These are phyloP conservation scores for Canavalia gladiata DNA, from an alignment of 306 rosid genomes.

Conservation along the genomic window DNA sequence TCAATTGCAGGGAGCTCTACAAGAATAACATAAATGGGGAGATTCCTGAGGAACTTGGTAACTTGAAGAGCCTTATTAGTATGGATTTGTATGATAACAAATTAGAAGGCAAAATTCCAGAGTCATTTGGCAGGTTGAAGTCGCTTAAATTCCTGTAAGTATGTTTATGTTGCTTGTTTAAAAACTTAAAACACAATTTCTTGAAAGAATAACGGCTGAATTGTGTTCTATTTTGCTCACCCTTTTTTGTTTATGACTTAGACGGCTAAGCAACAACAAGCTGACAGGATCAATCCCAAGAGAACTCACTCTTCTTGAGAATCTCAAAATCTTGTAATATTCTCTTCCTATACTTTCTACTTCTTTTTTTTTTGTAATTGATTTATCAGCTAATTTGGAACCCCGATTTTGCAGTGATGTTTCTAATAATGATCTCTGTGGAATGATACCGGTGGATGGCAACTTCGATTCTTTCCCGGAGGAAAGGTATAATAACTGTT, in stretches of 20 bases:
- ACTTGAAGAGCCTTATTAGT: constrained; percentile 68
- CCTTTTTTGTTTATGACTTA: constrained; percentile 36
- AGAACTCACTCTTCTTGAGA: constrained; percentile 64
- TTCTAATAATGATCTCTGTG: constrained; percentile 82
- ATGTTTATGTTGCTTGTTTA: constrained; percentile 15
- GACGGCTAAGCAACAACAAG: constrained; percentile 79
- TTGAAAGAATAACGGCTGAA: constrained; percentile 11
- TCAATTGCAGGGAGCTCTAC: constrained; percentile 72
- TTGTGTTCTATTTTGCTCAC: background rate
- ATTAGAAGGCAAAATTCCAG: constrained; percentile 73
- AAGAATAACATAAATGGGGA: constrained; percentile 67
- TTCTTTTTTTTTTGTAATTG: constrained; percentile 7
- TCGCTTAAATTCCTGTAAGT: constrained; percentile 87
- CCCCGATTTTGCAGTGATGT: constrained; percentile 68
- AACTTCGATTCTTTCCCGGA: constrained; percentile 72
- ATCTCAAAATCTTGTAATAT: constrained; percentile 80
- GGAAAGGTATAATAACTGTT: constrained; percentile 66
- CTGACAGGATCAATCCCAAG: constrained; percentile 78
- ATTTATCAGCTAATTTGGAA: constrained; percentile 21
- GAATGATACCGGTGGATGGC: constrained; percentile 86
- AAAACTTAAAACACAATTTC: background rate
- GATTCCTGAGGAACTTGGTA: constrained; percentile 73
- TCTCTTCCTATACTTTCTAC: constrained; percentile 18
- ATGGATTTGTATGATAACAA: constrained; percentile 81
- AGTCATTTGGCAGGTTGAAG: constrained; percentile 71